phyloP scores from a whole-genome alignment of 345 rosid genomes.

The Viola odorata region DNA sequence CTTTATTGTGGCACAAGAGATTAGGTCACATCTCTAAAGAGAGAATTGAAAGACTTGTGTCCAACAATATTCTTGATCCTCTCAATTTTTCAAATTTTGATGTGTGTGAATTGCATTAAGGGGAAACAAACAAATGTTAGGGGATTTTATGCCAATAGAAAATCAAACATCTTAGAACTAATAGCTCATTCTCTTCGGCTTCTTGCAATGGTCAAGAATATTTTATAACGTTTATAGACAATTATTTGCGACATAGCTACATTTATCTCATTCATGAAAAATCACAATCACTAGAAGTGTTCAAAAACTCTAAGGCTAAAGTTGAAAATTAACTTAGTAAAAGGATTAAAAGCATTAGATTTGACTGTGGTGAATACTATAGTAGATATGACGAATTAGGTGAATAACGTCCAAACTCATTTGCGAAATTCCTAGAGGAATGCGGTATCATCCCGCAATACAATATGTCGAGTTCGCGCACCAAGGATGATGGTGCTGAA shows the following conservation, averaged over 20 bases:
- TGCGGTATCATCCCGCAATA: no score
- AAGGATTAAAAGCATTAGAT: constrained; percentile 1
- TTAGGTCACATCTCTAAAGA: constrained; percentile 4
- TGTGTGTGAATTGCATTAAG: not conserved
- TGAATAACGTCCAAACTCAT: no score
- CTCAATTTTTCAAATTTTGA: not conserved
- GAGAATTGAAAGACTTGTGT: not conserved
- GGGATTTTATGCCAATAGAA: not conserved
- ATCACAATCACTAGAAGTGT: constrained; percentile 1
- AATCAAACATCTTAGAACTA: not conserved
- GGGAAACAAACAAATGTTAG: not conserved
- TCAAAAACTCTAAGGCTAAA: not conserved
- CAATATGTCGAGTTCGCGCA: no score
- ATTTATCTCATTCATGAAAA: constrained; percentile 2
- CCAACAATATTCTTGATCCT: not conserved
- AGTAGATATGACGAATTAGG: not conserved
- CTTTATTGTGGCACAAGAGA: not conserved
- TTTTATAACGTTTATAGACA: constrained; percentile 7
- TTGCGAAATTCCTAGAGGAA: no score
- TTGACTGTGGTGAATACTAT: constrained; percentile 8
- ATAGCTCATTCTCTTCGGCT: not conserved
- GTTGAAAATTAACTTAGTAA: constrained; percentile 11
- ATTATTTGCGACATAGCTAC: constrained; percentile 6
- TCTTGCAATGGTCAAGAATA: constrained; percentile 10
- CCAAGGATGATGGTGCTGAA: no score